Evolutionary conservation across 768 basidiomycete species (phyloP).

Genomic region (Terana coerulea): DNA sequence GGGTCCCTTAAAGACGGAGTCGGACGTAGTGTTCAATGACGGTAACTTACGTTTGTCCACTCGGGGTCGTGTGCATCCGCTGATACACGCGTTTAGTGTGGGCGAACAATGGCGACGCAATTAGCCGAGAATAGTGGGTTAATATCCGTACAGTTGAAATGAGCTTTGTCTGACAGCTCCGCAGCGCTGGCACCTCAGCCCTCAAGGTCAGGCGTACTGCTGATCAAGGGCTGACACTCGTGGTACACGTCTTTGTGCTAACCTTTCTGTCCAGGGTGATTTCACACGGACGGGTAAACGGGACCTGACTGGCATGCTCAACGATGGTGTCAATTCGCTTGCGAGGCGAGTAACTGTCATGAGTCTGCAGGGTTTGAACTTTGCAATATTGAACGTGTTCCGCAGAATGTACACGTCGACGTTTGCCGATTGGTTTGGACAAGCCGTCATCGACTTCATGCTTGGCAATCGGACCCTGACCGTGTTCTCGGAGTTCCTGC

Average conservation of each 20-base stretch:
- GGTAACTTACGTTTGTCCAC: slow-evolving; percentile 34
- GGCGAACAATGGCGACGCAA: slow-evolving; percentile 98
- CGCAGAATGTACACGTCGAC: slow-evolving; percentile 81
- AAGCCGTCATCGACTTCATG: slow-evolving; percentile 92
- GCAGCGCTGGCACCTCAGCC: slow-evolving; percentile 91
- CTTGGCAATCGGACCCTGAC: slow-evolving; percentile 81
- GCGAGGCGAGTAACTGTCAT: slow-evolving; percentile 47
- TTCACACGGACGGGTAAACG: slow-evolving; percentile 80
- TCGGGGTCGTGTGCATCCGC: not conserved
- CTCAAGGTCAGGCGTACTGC: slow-evolving; percentile 62
- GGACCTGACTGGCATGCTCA: slow-evolving; percentile 85
- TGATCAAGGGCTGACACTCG: no score
- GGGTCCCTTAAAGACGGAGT: slow-evolving; percentile 50
- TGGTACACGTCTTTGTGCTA: not conserved
- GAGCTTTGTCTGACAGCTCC: slow-evolving; percentile 15
- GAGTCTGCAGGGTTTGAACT: not conserved
- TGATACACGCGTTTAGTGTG: slow-evolving; percentile 52
- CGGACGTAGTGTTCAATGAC: slow-evolving; percentile 77
- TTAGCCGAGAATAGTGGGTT: slow-evolving; percentile 80
- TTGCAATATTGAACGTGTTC: not conserved
- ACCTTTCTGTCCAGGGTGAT: not conserved
- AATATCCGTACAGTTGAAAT: not conserved
- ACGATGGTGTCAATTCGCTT: slow-evolving; percentile 94
- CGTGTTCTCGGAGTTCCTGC: slow-evolving; percentile 92
- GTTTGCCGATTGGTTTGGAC: slow-evolving; percentile 94